Conservation (phyloP, 176 grass and related monocot species). For the Triticum timopheevii region DNA sequence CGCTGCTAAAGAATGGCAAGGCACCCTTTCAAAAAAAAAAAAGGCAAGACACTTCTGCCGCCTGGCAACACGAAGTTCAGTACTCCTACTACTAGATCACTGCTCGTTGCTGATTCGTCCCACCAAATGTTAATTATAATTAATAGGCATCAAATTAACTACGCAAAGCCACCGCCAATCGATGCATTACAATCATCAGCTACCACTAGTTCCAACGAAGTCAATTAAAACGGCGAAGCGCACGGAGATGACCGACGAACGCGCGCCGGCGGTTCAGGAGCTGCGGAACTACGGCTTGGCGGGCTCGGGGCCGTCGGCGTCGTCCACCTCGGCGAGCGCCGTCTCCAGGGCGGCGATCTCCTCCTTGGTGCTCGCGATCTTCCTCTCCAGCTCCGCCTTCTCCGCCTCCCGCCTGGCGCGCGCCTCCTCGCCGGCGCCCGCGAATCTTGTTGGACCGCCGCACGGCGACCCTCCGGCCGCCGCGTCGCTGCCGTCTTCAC, state of each 20-base stretch:
- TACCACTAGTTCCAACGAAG: neutral
- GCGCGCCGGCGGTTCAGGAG: neutral
- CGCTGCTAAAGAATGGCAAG: neutral
- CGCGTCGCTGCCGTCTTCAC: neutral
- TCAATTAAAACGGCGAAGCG: neutral
- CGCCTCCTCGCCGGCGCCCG: neutral
- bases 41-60: neutral
- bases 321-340: neutral
- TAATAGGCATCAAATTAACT: neutral
- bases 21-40: no score
- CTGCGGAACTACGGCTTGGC: neutral
- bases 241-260: neutral
- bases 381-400: slow-evolving; percentile 17
- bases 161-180: neutral
- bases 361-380: slow-evolving; percentile 6
- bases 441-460: neutral
- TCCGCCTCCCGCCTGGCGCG: neutral
- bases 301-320: neutral
- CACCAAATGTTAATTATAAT: neutral
- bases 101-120: neutral
- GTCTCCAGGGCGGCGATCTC: slow-evolving; percentile 17
- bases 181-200: neutral
- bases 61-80: neutral
- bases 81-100: neutral
- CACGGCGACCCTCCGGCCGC: neutral